Base-by-base conservation (phyloP, 495 filamentous ascomycete species). In the Penicillium herquei region DNA sequence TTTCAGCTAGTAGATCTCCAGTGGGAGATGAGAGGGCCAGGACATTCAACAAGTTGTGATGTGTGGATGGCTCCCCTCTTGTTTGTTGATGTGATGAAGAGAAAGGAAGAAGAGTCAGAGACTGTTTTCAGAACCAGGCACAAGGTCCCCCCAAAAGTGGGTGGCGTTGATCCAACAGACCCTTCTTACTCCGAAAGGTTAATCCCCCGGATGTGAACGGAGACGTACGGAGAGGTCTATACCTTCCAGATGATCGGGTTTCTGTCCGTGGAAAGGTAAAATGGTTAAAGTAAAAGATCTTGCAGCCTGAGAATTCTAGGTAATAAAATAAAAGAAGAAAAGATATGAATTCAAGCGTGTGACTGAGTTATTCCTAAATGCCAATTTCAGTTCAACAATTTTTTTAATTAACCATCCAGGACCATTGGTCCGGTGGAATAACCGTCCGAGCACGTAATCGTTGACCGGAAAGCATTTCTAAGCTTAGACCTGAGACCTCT, bases 391-490 rank as follows among this genome's bases (percentile, higher is more conserved):
- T 26, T 26, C 21, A 26, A 26, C 2, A 26, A 26, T 2, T 26
- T 26, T n/a, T 26, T 26, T 26, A 26, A 26, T 26, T 26, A 26
- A 26, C 21, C 21, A 26, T 26, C 21, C 21, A 26, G 21, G 21
- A 26, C 18, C 11, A 13, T n/a, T 43, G 17, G n/a, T 21, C 40
- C 40, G 21, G 46, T 32, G 46, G 46, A 35, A 51, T 40, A 31
- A 51, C 34, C 49, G 37, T 49, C 46, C 33, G 46, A 49, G 46
- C 46, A 49, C 46, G 49, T 51, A 51, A 51, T 51, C 16, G 39
- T 8, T 14, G 6, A 16, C 46, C 21, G 13, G 6, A 37, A 14
- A 5, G 14, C 37, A 51, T 51, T 51, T 51, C 49, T 51, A 51
- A 51, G 34, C 49, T 13, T 37, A 17, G 34, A 51, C 7, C 17